A percentile compares a stretch with the other conserved stretches of the same genome.
These are phyloP conservation scores for Phaeosphaeria sp. DNA, from an alignment of 2,329 filamentous ascomycete genomes.

Conservation along the genomic window DNA sequence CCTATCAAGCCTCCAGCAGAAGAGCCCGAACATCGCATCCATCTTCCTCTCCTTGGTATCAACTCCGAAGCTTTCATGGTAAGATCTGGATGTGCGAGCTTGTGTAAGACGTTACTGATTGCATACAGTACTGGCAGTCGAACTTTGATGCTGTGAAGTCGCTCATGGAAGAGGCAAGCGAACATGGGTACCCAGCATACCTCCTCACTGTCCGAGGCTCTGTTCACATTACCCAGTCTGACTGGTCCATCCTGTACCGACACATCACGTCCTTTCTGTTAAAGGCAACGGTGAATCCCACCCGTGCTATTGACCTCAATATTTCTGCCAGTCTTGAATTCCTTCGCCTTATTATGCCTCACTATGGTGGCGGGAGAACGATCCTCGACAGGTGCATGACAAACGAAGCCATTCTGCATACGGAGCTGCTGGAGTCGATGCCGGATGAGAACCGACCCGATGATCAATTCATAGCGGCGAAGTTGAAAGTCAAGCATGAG, in stretches of 20 bases:
- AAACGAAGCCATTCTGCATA: conserved; percentile 61
- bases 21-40: conserved; percentile 55
- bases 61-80: conserved; percentile 72
- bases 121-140: conserved; percentile 62
- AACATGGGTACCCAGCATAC: conserved; percentile 55
- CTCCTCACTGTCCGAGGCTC: conserved; percentile 62
- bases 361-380: conserved; percentile 44
- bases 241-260: conserved; percentile 71
- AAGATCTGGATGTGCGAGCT: no score
- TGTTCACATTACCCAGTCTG: conserved; percentile 70
- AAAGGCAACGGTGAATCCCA: conserved; percentile 69
- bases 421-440: conserved; percentile 54
- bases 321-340: conserved; percentile 69
- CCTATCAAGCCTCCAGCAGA: conserved; percentile 52
- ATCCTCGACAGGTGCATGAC: conserved; percentile 60
- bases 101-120: no score
- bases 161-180: conserved; percentile 63
- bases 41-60: conserved; percentile 66
- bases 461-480: conserved; percentile 65
- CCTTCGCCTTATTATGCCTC: conserved; percentile 58
- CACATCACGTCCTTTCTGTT: conserved; percentile 64
- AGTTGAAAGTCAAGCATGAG: conserved; percentile 66
- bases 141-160: conserved; percentile 67
- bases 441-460: conserved; percentile 62
- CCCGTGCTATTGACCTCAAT: conserved; percentile 68